Evolutionary conservation across 176 grass and related monocot species (phyloP).

Genomic region (Sorghum bicolor): Sorghum_bicolor_NCBIv3 NC_012874.2:14519501-14520000

Average conservation of each 20-base stretch:
- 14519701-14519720: no score
- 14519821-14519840: no score
- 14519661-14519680: neutral
- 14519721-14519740: no score
- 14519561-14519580: neutral
- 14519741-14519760: no score
- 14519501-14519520: neutral
- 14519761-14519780: no score
- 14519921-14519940: neutral
- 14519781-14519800: no score
- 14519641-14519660: neutral
- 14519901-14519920: constrained; percentile 30
- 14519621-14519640: constrained; percentile 16
- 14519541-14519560: neutral
- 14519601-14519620: constrained; percentile 21
- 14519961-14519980: neutral
- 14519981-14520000: neutral
- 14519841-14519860: no score
- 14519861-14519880: no score
- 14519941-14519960: neutral
- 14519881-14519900: neutral
- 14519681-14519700: neutral
- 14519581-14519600: neutral
- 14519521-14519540: neutral
- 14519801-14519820: no score